Percentiles rank a stretch among this genome's conserved stretches.
Conservation (phyloP, 2,329 filamentous ascomycete genomes). For the Ascochyta clinopodiicola region DNA sequence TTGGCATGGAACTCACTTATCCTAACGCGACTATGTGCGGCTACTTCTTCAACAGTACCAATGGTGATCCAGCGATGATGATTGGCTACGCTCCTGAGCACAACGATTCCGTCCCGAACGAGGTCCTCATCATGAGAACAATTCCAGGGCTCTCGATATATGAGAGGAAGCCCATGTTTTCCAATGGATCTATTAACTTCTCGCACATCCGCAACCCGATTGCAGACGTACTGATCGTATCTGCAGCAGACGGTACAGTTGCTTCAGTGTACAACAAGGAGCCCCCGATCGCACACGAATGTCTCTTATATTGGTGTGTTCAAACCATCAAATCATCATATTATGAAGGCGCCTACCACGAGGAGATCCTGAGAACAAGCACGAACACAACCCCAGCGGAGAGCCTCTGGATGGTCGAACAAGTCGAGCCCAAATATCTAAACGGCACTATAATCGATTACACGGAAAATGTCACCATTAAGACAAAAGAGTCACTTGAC, state of each 20-base stretch:
- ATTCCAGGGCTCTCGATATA: too few species aligned
- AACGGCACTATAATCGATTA: not conserved
- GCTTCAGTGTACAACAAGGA: slow-evolving; percentile 16
- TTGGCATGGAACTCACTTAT: too few species aligned
- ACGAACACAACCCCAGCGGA: slow-evolving; percentile 14
- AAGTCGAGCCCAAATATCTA: not conserved
- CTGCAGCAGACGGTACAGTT: not conserved
- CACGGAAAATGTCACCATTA: slow-evolving; percentile 2
- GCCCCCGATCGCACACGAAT: slow-evolving; percentile 26
- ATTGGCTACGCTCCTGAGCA: too few species aligned
- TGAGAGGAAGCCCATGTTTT: too few species aligned
- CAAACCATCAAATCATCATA: slow-evolving; percentile 33
- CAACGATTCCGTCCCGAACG: too few species aligned
- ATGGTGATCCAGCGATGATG: too few species aligned
- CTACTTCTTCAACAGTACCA: too few species aligned
- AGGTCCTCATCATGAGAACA: too few species aligned
- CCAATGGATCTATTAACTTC: too few species aligned
- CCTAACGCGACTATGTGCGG: too few species aligned
- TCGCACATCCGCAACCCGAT: too few species aligned
- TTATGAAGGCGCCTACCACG: slow-evolving; percentile 22
- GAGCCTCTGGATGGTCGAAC: slow-evolving; percentile 16
- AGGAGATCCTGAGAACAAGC: slow-evolving; percentile 13
- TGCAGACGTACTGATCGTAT: slow-evolving; percentile 11
- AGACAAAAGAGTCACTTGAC: not conserved
- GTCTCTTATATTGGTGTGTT: slow-evolving; percentile 35